phyloP scores from a whole-genome alignment of 306 rosid species.

The Betula pendula region DNA sequence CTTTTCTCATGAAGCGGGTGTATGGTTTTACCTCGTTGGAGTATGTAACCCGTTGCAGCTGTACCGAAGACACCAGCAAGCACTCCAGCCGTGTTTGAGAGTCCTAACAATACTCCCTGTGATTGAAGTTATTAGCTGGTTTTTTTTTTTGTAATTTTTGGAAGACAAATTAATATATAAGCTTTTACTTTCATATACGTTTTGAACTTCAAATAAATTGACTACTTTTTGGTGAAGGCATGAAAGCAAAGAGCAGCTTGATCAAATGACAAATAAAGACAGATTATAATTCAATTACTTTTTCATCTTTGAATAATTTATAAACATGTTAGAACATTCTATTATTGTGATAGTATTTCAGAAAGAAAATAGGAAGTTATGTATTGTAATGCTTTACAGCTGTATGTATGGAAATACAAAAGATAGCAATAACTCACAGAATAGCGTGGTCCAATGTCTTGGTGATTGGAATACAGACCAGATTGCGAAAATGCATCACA shows the following conservation, averaged over 20 bases:
- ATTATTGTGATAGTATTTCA: not conserved
- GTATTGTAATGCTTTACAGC: not conserved
- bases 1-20: not conserved
- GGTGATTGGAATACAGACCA: slow-evolving; percentile 90
- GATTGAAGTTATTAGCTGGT: slow-evolving; percentile 17
- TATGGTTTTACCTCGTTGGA: slow-evolving; percentile 64
- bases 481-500: slow-evolving; percentile 93
- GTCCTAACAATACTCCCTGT: slow-evolving; percentile 89
- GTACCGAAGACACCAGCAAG: slow-evolving; percentile 95
- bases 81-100: slow-evolving; percentile 95
- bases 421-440: slow-evolving; percentile 65
- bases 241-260: not conserved
- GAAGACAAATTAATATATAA: not conserved
- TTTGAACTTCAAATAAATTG: not conserved
- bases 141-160: not conserved
- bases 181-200: not conserved
- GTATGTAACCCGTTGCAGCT: slow-evolving; percentile 95
- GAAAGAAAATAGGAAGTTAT: not conserved
- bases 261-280: not conserved
- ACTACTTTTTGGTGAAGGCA: not conserved
- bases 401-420: not conserved
- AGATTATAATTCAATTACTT: not conserved
- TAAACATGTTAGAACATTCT: not conserved
- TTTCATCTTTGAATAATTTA: not conserved
- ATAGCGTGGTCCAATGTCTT: slow-evolving; percentile 95